Percentiles rank a stretch among this genome's conserved stretches.
Conservation (phyloP, 2,329 filamentous ascomycete genomes). For the Phaeosphaeriaceae sp. region DNA sequence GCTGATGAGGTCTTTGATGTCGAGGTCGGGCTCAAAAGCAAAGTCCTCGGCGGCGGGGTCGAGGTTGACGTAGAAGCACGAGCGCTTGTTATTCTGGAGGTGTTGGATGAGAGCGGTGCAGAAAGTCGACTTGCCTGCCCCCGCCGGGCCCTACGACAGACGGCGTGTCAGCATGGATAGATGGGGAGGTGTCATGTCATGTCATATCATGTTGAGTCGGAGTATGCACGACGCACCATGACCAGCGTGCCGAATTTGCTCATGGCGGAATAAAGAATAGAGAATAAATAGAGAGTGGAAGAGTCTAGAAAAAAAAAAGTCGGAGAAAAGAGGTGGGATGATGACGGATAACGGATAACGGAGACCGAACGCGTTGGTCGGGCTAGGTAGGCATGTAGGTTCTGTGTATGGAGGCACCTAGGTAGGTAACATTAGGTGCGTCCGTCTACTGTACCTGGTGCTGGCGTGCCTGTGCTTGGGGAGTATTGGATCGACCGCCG, state of each 20-base stretch:
- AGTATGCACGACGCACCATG: slow-evolving; percentile 64
- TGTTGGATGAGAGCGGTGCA: slow-evolving; percentile 93
- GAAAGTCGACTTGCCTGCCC: slow-evolving; percentile 97
- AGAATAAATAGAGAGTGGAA: background rate
- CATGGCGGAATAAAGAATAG: slow-evolving; percentile 59
- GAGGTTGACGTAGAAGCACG: slow-evolving; percentile 97
- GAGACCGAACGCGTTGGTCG: too few species aligned
- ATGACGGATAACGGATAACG: too few species aligned
- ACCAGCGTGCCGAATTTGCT: slow-evolving; percentile 94
- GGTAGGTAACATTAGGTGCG: too few species aligned
- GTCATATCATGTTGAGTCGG: too few species aligned
- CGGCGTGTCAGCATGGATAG: slow-evolving; percentile 11
- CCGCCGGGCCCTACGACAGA: slow-evolving; percentile 63
- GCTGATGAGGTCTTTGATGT: slow-evolving; percentile 93
- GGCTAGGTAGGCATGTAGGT: too few species aligned
- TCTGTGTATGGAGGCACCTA: too few species aligned
- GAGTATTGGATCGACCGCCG: too few species aligned
- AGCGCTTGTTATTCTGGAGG: slow-evolving; percentile 87
- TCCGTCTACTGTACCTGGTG: too few species aligned
- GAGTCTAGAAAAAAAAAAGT: background rate
- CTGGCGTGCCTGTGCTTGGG: too few species aligned
- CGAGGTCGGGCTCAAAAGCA: slow-evolving; percentile 87
- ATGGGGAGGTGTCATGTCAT: background rate
- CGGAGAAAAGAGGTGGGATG: too few species aligned
- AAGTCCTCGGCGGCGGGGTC: slow-evolving; percentile 95